Conservation (phyloP, 441 rosid species). For the Bruguiera hainesii region DNA sequence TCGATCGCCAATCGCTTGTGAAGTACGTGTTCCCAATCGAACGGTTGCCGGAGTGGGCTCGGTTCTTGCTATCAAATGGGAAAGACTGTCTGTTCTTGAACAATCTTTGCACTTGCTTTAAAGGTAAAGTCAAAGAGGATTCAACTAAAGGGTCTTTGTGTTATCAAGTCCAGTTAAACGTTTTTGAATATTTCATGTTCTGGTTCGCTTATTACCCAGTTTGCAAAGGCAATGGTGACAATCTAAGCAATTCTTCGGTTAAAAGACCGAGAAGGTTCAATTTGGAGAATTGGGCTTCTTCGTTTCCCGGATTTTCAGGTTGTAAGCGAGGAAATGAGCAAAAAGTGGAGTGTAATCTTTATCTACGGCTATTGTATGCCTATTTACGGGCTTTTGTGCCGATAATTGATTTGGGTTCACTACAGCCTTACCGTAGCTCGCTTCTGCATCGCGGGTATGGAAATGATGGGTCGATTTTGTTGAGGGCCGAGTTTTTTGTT, state of each 20-base stretch:
- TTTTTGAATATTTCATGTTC: conserved; percentile 82
- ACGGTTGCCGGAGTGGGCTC: conserved; percentile 72
- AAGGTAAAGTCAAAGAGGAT: conserved; percentile 59
- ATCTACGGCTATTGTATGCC: conserved; percentile 56
- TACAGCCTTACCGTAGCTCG: conserved; percentile 72
- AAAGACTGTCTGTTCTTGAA: conserved; percentile 43
- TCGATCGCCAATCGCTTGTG: conserved; percentile 67
- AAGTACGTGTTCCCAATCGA: conserved; percentile 78
- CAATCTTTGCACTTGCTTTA: conserved; percentile 53
- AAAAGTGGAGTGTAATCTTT: conserved; percentile 62
- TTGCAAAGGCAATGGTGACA: conserved; percentile 61
- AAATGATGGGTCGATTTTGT: conserved; percentile 52
- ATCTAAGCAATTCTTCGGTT: conserved; percentile 21
- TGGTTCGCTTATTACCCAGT: conserved; percentile 93
- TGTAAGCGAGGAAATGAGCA: conserved; percentile 50
- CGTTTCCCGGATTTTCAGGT: conserved; percentile 52
- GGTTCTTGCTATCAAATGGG: conserved; percentile 48
- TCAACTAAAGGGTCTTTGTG: conserved; percentile 40
- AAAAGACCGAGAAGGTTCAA: conserved; percentile 48
- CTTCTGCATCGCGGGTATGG: conserved; percentile 63
- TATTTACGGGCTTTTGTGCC: conserved; percentile 83
- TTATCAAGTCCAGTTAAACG: conserved; percentile 61
- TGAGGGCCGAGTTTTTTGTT: conserved; percentile 72
- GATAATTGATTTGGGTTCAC: conserved; percentile 44
- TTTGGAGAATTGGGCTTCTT: conserved; percentile 63